Evolutionary conservation across 192 early-diverging fungal species (phyloP).

Genomic region (Gigaspora rosea): DNA sequence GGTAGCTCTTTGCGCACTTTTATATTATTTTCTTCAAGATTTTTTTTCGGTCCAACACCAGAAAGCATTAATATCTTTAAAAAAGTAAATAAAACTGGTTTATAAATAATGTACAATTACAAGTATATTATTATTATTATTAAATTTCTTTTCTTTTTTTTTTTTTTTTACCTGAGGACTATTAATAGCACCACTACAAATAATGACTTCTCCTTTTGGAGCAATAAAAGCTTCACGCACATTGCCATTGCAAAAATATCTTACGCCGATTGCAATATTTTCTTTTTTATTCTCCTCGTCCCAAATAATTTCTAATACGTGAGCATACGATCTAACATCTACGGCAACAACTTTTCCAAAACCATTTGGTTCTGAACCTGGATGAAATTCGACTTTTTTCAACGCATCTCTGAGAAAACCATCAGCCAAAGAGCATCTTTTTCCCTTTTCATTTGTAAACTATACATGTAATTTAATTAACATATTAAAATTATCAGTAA

Average conservation of each 20-base stretch:
- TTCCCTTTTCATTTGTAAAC: background rate
- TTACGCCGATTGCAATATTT: background rate
- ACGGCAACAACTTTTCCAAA: background rate
- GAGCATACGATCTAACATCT: background rate
- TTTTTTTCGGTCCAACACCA: background rate
- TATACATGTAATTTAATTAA: background rate
- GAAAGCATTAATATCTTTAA: slow-evolving; percentile 11
- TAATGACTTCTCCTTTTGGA: slow-evolving; percentile 5
- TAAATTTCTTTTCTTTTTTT: background rate
- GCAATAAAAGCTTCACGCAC: slow-evolving; percentile 1
- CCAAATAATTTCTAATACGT: background rate
- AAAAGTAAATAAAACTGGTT: background rate
- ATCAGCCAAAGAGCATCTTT: background rate
- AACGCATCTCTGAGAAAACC: background rate
- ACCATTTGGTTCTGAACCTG: background rate
- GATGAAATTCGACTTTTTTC: background rate
- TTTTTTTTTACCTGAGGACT: background rate
- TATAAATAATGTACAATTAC: background rate
- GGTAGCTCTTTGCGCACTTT: slow-evolving; percentile 8
- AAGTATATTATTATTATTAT: background rate
- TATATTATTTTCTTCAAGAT: background rate
- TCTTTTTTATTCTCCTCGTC: background rate
- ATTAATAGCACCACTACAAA: background rate
- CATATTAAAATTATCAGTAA: background rate
- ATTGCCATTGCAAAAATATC: background rate